Percentiles rank a stretch among this genome's conserved stretches.
These are phyloP conservation scores for Anisodus tanguticus DNA, from an alignment of 257 asterid genomes.

Conservation along the genomic window DNA sequence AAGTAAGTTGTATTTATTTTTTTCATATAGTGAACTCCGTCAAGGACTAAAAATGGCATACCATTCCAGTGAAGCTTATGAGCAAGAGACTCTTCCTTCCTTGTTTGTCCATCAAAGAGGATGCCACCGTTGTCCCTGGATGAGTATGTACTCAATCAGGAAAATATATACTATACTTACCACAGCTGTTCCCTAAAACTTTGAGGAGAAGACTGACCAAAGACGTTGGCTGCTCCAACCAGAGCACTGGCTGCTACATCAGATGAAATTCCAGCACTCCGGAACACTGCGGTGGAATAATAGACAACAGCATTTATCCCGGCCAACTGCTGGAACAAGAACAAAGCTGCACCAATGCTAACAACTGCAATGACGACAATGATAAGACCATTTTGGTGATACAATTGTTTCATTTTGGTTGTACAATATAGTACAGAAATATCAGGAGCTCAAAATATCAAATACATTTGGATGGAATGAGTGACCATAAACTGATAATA, in stretches of 20 bases:
- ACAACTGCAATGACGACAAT: slow-evolving; percentile 67
- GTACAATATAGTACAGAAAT: not conserved
- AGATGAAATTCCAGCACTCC: slow-evolving; percentile 89
- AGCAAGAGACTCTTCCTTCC: slow-evolving; percentile 97
- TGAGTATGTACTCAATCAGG: slow-evolving; percentile 30
- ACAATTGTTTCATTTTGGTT: not conserved
- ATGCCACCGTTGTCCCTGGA: slow-evolving; percentile 88
- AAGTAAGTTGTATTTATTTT: not conserved
- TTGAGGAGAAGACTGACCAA: slow-evolving; percentile 61
- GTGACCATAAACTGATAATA: slow-evolving; percentile 5
- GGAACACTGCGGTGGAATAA: slow-evolving; percentile 92
- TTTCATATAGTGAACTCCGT: not conserved
- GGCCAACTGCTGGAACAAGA: slow-evolving; percentile 89
- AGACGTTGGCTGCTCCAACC: slow-evolving; percentile 93
- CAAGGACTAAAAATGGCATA: slow-evolving; percentile 33
- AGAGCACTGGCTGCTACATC: slow-evolving; percentile 96
- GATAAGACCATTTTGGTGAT: not conserved
- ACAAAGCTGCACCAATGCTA: slow-evolving; percentile 89
- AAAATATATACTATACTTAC: slow-evolving; percentile 28
- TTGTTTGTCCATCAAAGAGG: slow-evolving; percentile 91
- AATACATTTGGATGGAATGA: not conserved
- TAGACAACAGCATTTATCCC: slow-evolving; percentile 95
- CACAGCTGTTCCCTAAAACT: not conserved
- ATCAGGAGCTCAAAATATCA: slow-evolving; percentile 21
- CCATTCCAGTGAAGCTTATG: slow-evolving; percentile 92